Percentiles rank a stretch among this genome's conserved stretches.
These are phyloP conservation scores for Entomortierella chlamydospora DNA, from an alignment of 192 early-diverging fungal genomes.

Conservation along the genomic window DNA sequence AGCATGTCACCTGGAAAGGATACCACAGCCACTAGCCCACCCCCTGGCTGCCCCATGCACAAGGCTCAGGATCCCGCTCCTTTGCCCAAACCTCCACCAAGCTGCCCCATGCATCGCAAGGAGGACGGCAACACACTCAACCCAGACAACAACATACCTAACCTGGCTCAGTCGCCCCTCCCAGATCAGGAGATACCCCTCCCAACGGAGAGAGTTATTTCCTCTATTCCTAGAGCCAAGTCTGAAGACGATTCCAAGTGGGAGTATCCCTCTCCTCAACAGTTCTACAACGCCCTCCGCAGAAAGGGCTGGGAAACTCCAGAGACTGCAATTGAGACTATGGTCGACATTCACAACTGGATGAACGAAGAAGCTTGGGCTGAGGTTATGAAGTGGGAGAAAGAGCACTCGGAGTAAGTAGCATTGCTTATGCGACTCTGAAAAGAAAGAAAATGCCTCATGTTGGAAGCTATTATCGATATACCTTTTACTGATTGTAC, in stretches of 20 bases:
- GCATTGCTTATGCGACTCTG: constrained; percentile 3
- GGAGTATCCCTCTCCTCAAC: constrained; percentile 93
- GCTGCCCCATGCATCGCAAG: constrained; percentile 62
- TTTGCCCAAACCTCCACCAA: constrained; percentile 55
- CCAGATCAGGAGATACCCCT: constrained; percentile 75
- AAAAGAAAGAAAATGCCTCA: too few relatives aligned
- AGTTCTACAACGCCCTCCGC: constrained; percentile 88
- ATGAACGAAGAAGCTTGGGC: constrained; percentile 96
- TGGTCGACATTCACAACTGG: constrained; percentile 99
- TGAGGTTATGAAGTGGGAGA: constrained; percentile 96
- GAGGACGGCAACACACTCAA: constrained; percentile 66
- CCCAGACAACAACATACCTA: constrained; percentile 93
- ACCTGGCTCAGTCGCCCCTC: constrained; percentile 75
- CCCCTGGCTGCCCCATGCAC: constrained; percentile 64
- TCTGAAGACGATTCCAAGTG: constrained; percentile 65
- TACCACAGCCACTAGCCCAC: constrained; percentile 52
- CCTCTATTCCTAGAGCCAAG: constrained; percentile 81
- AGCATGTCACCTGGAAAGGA: constrained; percentile 54
- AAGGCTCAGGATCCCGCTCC: constrained; percentile 33
- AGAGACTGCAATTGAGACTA: constrained; percentile 83
- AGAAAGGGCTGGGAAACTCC: constrained; percentile 91
- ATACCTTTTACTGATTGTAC: background rate
- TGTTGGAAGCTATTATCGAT: too few relatives aligned
- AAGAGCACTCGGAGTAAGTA: constrained; percentile 66
- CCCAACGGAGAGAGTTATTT: constrained; percentile 83